A percentile compares a stretch with the other conserved stretches of the same genome.
Conservation (phyloP, 805 yeast genomes). For the Pichia ethanolica region DNA sequence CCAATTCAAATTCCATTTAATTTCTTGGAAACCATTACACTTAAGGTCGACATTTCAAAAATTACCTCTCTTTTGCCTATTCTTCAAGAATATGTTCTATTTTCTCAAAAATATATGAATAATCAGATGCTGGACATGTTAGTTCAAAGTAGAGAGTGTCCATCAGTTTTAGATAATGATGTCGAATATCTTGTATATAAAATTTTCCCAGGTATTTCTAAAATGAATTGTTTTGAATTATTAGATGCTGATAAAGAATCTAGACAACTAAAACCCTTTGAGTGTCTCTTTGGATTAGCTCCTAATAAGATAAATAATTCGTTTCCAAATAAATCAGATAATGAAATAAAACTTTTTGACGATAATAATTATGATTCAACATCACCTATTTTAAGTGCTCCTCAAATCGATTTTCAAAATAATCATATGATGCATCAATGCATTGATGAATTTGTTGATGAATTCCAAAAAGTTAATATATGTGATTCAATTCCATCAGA, state of each 20-base stretch:
- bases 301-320: not conserved
- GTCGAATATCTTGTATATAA: slow-evolving; percentile 18
- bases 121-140: slow-evolving; percentile 5
- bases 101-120: slow-evolving; percentile 16
- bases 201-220: slow-evolving; percentile 23
- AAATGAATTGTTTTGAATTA: slow-evolving; percentile 19
- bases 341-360: slow-evolving; percentile 18
- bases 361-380: slow-evolving; percentile 32
- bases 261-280: slow-evolving; percentile 16
- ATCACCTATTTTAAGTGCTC: slow-evolving; percentile 23
- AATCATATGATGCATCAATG: not conserved
- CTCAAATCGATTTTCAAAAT: not conserved
- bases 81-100: slow-evolving; percentile 24
- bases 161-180: slow-evolving; percentile 14
- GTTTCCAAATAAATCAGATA: not conserved
- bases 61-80: slow-evolving; percentile 24
- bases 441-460: not conserved
- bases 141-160: slow-evolving; percentile 16
- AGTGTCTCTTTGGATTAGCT: slow-evolving; percentile 19
- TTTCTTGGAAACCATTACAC: slow-evolving; percentile 34
- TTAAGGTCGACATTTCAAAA: slow-evolving; percentile 19
- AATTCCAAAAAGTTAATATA: slow-evolving; percentile 2
- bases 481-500: slow-evolving; percentile 13
- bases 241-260: slow-evolving; percentile 14
- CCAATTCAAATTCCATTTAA: slow-evolving; percentile 52